Base-by-base conservation (phyloP, 257 asterid species). In the Buddleja alternifolia region DNA sequence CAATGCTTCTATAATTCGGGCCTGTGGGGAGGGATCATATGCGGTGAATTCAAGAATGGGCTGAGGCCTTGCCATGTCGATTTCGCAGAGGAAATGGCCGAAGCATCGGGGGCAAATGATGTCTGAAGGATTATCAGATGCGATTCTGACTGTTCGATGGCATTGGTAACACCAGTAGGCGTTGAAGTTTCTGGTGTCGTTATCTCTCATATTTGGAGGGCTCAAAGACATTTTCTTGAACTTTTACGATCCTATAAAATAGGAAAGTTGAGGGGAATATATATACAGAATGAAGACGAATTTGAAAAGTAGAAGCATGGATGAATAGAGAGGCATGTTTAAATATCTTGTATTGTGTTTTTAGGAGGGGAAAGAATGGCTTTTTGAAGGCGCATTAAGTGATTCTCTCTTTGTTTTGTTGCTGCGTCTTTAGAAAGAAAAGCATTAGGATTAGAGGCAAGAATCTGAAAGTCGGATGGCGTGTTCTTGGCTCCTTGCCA, bases 151-250 rank as follows among this genome's bases (percentile, higher is more conserved):
- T 7, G 83, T 67, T 7, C 79, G 88, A 72, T 88, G 97, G 81
- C 97, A 93, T 53, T 93, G 92, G 73, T 86, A 88, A 54, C 98
- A 93, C 96, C 96, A 88, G 60, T 85, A 88, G 61, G 75, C 73
- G 60, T 29, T 86, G 81, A 75, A 82, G 80, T 63, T 82, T 39
- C 77, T 60, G 67, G n/a, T 52, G 19, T 46, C 80, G 17, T 63
- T 69, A 57, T 60, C 41, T 20, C 59, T 66, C 57, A 32, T 76
- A n/a, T 47, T 41, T 23, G 81, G 59, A 67, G 83, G 83, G 76
- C 65, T 82, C 47, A 29, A 44, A 37, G 86, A 81, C 86, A 81
- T 81, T 29, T 19, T 48, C 62, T n/a, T 10, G 14, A 45, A 50
- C 23, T 3, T 60, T 21, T 15, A 10, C 14, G 51, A 50, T 39